These are phyloP conservation scores for Adansonia grandidieri DNA, from an alignment of 441 rosid genomes.

Conservation along the genomic window DNA sequence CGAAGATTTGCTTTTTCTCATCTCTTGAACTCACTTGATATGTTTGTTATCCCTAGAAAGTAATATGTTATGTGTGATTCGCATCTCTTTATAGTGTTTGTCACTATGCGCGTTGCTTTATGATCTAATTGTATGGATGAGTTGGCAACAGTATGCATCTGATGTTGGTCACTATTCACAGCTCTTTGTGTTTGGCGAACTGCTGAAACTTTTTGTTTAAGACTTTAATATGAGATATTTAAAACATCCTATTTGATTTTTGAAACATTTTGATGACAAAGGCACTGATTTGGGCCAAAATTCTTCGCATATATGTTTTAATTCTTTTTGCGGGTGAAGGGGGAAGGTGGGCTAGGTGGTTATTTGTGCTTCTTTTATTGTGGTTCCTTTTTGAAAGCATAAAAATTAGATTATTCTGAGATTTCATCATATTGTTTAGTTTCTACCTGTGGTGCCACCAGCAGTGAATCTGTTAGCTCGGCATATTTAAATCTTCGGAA, in stretches of 20 bases:
- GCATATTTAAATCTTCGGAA: background rate
- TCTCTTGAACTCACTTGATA: background rate
- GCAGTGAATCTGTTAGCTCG: background rate
- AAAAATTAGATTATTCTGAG: too few relatives aligned
- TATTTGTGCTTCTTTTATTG: background rate
- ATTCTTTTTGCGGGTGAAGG: background rate
- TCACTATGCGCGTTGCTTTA: background rate
- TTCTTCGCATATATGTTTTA: background rate
- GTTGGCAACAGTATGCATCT: background rate
- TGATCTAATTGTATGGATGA: background rate
- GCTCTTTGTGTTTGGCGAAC: background rate
- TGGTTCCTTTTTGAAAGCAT: background rate
- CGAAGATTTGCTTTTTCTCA: background rate
- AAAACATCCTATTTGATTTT: background rate
- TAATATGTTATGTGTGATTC: background rate
- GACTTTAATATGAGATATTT: background rate
- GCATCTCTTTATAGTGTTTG: background rate
- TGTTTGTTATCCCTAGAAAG: background rate
- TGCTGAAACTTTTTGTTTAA: background rate
- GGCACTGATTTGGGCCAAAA: background rate
- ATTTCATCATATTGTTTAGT: background rate
- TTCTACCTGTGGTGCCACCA: background rate
- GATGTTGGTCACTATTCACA: background rate
- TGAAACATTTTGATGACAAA: background rate
- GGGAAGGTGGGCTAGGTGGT: background rate